Conservation (phyloP, 1,139 yeast genomes). For the Kodamaea suecica region DNA sequence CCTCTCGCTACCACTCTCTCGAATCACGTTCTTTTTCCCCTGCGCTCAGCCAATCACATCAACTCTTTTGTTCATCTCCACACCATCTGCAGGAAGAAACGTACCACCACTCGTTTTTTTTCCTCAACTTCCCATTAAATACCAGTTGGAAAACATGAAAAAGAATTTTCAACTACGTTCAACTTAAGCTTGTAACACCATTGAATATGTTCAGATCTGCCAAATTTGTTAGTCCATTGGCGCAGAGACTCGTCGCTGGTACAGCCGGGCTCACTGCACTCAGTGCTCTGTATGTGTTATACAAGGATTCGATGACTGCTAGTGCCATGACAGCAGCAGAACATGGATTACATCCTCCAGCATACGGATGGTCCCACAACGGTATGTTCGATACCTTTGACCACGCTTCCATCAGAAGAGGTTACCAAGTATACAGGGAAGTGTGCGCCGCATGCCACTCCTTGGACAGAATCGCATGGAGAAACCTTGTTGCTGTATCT, state of each 20-base stretch:
- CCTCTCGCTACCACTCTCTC: too few species aligned
- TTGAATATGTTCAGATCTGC: conserved; percentile 8
- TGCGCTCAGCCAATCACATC: conserved; percentile 8
- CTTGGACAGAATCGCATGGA: conserved; percentile 96
- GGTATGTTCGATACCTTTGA: conserved; percentile 92
- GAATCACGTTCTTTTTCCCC: too few species aligned
- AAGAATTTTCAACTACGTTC: conserved; percentile 1
- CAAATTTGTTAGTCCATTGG: conserved; percentile 27
- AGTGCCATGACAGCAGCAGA: conserved; percentile 98
- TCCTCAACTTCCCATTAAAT: not conserved
- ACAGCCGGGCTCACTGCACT: conserved; percentile 68
- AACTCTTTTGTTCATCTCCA: conserved; percentile 7
- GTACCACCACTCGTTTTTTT: not conserved
- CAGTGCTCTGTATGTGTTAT: conserved; percentile 70
- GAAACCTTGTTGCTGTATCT: conserved; percentile 95
- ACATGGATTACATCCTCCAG: conserved; percentile 97
- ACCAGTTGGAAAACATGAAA: not conserved
- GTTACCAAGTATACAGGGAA: conserved; percentile 97
- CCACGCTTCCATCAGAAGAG: conserved; percentile 97
- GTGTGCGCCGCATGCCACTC: conserved; percentile 99
- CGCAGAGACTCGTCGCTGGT: conserved; percentile 58
- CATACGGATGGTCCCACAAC: conserved; percentile 89
- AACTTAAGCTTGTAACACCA: not conserved
- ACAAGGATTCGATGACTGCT: conserved; percentile 79
- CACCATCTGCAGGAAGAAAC: not conserved